A percentile compares a stretch with the other conserved stretches of the same genome.
Conservation (phyloP, 441 rosid species). For the Erodium texanum region DNA sequence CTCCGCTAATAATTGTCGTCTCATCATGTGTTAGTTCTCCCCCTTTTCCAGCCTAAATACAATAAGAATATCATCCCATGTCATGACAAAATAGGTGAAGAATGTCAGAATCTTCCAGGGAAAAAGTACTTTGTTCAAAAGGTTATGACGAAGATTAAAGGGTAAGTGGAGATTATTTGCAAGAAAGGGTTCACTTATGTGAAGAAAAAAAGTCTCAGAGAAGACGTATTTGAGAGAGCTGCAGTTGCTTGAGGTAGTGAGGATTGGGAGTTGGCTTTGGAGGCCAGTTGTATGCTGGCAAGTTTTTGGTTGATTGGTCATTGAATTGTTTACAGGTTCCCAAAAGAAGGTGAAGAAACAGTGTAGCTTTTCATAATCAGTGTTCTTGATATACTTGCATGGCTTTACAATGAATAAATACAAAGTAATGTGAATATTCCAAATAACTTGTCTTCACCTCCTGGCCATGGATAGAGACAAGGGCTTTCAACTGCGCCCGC, state of each 20-base stretch:
- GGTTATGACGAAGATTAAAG: no score
- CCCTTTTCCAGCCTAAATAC: conserved; percentile 87
- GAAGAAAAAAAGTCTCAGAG: no score
- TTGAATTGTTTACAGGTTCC: no score
- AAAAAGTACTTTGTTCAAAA: no score
- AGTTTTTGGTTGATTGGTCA: no score
- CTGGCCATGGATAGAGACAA: conserved; percentile 82
- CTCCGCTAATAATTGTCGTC: conserved; percentile 43
- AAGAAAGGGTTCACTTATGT: no score
- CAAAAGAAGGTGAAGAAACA: no score
- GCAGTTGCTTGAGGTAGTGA: no score
- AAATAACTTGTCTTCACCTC: conserved; percentile 47
- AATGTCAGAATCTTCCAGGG: not conserved
- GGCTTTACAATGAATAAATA: not conserved
- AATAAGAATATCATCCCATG: conserved; percentile 8
- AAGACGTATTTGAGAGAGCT: no score
- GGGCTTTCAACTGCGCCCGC: conserved; percentile 91
- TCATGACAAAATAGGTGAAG: conserved; percentile 9
- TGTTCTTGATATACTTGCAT: conserved; percentile 8
- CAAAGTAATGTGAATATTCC: not conserved
- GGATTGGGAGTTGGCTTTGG: no score
- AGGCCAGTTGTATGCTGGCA: no score
- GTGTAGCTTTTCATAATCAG: conserved; percentile 5
- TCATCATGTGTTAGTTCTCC: conserved; percentile 99
- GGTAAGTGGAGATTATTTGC: no score